Evolutionary conservation across 345 rosid species (phyloP).

Genomic region (Eucalyptus coolabah): DNA sequence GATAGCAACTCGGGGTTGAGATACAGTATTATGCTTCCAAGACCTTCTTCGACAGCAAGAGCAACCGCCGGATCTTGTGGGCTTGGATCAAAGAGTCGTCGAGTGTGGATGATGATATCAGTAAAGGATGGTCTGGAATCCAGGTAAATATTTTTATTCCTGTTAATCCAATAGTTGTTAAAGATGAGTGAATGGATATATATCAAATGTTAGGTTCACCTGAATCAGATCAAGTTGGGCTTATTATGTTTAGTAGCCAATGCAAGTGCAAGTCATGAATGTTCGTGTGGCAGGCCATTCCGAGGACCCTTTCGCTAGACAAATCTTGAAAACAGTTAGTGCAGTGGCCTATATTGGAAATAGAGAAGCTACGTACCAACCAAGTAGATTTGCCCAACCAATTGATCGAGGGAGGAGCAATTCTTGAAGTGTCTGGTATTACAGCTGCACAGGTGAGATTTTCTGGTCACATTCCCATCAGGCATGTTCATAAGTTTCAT

Average conservation of each 20-base stretch:
- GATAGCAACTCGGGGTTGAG: conserved; percentile 21
- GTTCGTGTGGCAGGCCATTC: conserved; percentile 35
- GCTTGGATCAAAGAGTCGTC: conserved; percentile 51
- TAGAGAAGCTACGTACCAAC: conserved; percentile 29
- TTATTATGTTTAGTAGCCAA: background rate
- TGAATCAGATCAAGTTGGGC: background rate
- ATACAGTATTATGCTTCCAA: conserved; percentile 54
- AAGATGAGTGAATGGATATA: background rate
- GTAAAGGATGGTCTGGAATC: conserved; percentile 53
- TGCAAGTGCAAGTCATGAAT: background rate
- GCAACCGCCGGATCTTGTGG: conserved; percentile 30
- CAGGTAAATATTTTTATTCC: conserved; percentile 18
- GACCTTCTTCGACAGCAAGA: conserved; percentile 33
- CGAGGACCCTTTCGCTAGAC: conserved; percentile 42
- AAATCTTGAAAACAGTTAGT: conserved; percentile 45
- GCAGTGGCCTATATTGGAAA: conserved; percentile 69
- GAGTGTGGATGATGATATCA: background rate
- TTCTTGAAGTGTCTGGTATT: conserved; percentile 34
- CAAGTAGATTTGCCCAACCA: conserved; percentile 15
- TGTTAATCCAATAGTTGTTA: background rate
- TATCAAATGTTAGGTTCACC: background rate
- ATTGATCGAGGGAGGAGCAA: conserved; percentile 20
- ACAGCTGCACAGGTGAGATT: conserved; percentile 45
- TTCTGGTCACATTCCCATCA: background rate
- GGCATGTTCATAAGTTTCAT: background rate